Percentiles rank a stretch among this genome's conserved stretches.
Conservation (phyloP, 768 basidiomycete species). For the Suillus decipiens region DNA sequence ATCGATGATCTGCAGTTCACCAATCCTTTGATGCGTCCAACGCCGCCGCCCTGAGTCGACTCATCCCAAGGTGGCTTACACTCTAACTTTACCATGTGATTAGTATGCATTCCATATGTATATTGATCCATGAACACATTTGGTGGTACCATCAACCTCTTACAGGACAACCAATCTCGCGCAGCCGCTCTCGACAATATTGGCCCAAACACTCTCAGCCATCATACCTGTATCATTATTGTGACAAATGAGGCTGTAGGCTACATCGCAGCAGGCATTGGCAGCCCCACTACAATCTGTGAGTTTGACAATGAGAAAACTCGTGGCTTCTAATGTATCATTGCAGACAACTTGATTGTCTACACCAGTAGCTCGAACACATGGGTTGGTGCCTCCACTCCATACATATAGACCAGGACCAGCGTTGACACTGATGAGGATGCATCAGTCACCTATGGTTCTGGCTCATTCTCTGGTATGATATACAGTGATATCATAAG, state of each 20-base stretch:
- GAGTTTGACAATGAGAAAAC: constrained; percentile 15
- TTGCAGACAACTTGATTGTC: constrained; percentile 53
- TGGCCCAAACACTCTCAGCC: constrained; percentile 4
- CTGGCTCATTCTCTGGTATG: constrained; percentile 57
- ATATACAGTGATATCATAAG: background rate
- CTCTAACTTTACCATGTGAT: too few relatives aligned
- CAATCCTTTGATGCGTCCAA: too few relatives aligned
- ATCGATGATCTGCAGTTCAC: too few relatives aligned
- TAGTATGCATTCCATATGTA: too few relatives aligned
- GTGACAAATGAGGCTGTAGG: constrained; percentile 45
- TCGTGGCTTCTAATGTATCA: constrained; percentile 1
- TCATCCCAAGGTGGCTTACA: too few relatives aligned
- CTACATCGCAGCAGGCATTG: constrained; percentile 43
- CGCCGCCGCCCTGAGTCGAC: too few relatives aligned
- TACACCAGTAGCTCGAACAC: constrained; percentile 69
- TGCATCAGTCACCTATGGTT: constrained; percentile 61
- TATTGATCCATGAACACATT: constrained; percentile 18
- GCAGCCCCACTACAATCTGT: constrained; percentile 57
- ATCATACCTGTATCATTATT: constrained; percentile 31
- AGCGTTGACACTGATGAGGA: constrained; percentile 44
- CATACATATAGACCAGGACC: constrained; percentile 51
- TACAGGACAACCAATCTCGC: background rate
- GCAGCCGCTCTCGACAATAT: background rate
- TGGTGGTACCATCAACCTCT: constrained; percentile 37
- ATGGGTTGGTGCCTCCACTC: constrained; percentile 58